Evolutionary conservation across 805 yeast genomes (phyloP).

Genomic region (Yamadazyma philogaea): DNA sequence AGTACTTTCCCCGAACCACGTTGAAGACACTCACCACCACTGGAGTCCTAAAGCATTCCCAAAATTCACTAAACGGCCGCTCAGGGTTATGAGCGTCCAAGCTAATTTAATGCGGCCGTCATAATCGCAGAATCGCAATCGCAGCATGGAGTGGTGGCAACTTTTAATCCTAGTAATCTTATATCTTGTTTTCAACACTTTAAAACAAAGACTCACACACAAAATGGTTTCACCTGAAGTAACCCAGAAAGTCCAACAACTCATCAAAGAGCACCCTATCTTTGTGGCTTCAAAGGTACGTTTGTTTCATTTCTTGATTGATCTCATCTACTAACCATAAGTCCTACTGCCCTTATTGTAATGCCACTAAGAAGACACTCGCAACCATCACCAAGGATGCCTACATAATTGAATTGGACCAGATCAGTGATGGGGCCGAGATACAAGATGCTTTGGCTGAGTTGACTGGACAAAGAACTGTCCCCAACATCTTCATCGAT

Average conservation of each 20-base stretch:
- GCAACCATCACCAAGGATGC: constrained; percentile 43
- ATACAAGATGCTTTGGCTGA: constrained; percentile 75
- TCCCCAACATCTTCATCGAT: constrained; percentile 85
- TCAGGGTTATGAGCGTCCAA: too few species aligned
- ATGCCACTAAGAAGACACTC: constrained; percentile 43
- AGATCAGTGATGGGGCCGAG: constrained; percentile 66
- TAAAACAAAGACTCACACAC: constrained; percentile 7
- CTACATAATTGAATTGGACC: constrained; percentile 52
- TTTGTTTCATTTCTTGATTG: too few species aligned
- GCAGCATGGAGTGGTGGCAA: too few species aligned
- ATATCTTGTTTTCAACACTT: constrained; percentile 8
- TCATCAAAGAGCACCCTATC: constrained; percentile 63
- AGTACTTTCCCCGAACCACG: too few species aligned
- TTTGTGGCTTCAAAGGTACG: constrained; percentile 81
- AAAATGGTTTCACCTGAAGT: constrained; percentile 59
- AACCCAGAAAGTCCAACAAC: constrained; percentile 53
- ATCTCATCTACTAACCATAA: constrained; percentile 17
- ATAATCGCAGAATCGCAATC: too few species aligned
- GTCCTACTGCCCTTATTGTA: constrained; percentile 45
- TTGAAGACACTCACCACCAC: too few species aligned
- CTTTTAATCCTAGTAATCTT: too few species aligned
- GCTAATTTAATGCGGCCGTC: too few species aligned
- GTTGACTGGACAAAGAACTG: constrained; percentile 87
- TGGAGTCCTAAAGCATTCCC: too few species aligned
- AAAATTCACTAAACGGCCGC: too few species aligned